These are phyloP conservation scores for Hypoxylon lenormandii DNA, from an alignment of 495 filamentous ascomycete species.

Conservation along the genomic window DNA sequence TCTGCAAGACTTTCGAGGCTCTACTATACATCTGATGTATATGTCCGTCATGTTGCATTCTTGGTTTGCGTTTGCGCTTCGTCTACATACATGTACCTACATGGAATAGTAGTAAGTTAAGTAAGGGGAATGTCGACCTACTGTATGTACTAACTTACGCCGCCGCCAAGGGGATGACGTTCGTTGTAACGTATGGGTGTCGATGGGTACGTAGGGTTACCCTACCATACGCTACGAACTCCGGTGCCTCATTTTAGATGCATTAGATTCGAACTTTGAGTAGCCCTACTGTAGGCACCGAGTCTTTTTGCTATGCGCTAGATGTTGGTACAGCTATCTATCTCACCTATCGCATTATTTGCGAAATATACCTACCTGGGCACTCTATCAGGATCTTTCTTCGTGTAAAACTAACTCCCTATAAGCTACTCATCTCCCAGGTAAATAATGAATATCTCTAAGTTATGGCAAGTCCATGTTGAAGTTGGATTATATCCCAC, in stretches of 20 bases:
- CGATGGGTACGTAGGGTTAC: too few species aligned
- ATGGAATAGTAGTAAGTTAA: not conserved
- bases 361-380: too few species aligned
- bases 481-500: not conserved
- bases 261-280: conserved; percentile 3
- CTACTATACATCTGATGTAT: conserved; percentile 1
- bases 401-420: too few species aligned
- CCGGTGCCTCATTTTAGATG: not conserved
- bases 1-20: conserved; percentile 6
- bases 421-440: too few species aligned
- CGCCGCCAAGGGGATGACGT: conserved; percentile 8
- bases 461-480: not conserved
- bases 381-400: too few species aligned
- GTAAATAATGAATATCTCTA: not conserved
- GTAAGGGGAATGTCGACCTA: not conserved
- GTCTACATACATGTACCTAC: conserved; percentile 10
- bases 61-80: not conserved
- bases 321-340: not conserved
- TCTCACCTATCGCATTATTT: not conserved
- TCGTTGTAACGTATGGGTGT: conserved; percentile 3
- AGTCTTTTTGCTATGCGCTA: not conserved
- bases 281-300: conserved; percentile 5
- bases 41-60: conserved; percentile 5
- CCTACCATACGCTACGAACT: not conserved
- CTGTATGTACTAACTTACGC: not conserved